phyloP scores from a whole-genome alignment of 139 green algal species.

The Micromonas commoda region DNA sequence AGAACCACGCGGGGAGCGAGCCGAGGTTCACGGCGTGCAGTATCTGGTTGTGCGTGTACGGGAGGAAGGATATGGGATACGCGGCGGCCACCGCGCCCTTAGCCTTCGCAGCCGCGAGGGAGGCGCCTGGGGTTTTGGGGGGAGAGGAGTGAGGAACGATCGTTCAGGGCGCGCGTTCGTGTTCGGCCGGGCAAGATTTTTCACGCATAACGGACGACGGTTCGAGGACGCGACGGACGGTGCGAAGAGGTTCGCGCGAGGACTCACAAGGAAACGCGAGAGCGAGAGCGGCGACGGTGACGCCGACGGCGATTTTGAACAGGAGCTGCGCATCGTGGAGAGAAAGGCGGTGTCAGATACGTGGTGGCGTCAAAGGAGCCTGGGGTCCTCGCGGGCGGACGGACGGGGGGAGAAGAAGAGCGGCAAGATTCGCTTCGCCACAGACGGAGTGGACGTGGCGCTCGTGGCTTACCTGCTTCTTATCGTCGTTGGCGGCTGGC shows the following conservation, averaged over 20 bases:
- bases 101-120: background rate
- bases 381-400: background rate
- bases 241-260: no score
- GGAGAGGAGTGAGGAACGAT: background rate
- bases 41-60: background rate
- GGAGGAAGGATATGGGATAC: background rate
- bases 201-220: background rate
- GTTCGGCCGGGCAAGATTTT: background rate
- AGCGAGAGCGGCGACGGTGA: background rate
- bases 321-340: background rate
- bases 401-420: background rate
- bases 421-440: background rate
- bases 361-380: no score
- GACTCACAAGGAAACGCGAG: background rate
- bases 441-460: background rate
- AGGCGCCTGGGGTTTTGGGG: background rate
- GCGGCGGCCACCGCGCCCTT: background rate
- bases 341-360: background rate
- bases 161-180: background rate
- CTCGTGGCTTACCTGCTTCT: background rate
- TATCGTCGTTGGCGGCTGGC: background rate
- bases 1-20: background rate
- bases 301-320: background rate
- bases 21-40: background rate
- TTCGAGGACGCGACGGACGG: background rate